Evolutionary conservation across 768 basidiomycete species (phyloP).

Genomic region (Lentinula lateritia): DNA sequence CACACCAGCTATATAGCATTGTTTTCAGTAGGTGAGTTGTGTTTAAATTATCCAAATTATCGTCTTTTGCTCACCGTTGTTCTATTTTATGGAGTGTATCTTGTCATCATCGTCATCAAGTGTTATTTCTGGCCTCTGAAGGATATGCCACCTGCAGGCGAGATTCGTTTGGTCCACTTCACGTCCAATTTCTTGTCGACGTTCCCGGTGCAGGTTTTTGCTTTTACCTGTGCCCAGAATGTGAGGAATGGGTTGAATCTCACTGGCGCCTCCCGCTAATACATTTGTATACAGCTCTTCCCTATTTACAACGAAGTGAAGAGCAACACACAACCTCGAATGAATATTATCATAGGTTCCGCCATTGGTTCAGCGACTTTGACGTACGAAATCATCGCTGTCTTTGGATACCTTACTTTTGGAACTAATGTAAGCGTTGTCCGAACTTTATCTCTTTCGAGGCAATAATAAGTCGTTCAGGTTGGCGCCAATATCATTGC

Average conservation of each 20-base stretch:
- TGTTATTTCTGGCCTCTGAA: slow-evolving; percentile 76
- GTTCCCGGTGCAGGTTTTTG: slow-evolving; percentile 92
- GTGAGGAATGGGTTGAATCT: slow-evolving; percentile 36
- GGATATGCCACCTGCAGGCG: slow-evolving; percentile 57
- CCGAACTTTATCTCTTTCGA: background rate
- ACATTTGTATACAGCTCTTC: slow-evolving; percentile 56
- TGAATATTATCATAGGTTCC: slow-evolving; percentile 83
- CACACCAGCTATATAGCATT: slow-evolving; percentile 90
- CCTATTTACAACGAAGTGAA: slow-evolving; percentile 91
- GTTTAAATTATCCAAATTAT: background rate
- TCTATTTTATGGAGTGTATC: slow-evolving; percentile 46
- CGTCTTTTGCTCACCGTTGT: slow-evolving; percentile 3
- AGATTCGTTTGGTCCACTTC: slow-evolving; percentile 68
- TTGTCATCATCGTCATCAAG: slow-evolving; percentile 71
- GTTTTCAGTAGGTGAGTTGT: slow-evolving; percentile 74
- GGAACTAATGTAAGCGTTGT: slow-evolving; percentile 61
- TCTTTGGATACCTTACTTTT: slow-evolving; percentile 92
- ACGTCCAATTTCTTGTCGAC: slow-evolving; percentile 75
- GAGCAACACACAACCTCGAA: slow-evolving; percentile 70
- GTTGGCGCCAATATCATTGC: slow-evolving; percentile 92
- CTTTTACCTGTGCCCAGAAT: slow-evolving; percentile 91
- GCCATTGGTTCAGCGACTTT: slow-evolving; percentile 82
- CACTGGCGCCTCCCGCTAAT: background rate
- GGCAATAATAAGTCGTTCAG: slow-evolving; percentile 25
- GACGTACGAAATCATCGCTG: slow-evolving; percentile 83